Conservation (phyloP, 345 rosid species). For the Excoecaria agallocha region DNA sequence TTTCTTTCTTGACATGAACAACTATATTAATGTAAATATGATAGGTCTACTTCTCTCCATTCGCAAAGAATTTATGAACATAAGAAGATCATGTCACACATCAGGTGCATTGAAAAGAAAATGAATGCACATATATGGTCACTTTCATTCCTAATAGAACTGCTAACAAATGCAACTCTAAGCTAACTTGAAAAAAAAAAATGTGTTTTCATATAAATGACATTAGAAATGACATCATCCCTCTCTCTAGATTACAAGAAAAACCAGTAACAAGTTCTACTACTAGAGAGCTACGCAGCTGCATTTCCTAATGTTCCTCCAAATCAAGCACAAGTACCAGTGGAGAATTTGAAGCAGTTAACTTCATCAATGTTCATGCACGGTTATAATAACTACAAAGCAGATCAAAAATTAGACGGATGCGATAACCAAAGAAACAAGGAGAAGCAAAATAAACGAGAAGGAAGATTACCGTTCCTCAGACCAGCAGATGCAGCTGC, state of each 20-base stretch:
- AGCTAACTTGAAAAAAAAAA: not conserved
- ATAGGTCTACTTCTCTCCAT: not conserved
- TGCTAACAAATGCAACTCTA: not conserved
- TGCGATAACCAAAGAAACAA: not conserved
- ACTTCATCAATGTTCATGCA: not conserved
- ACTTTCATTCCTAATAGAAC: not conserved
- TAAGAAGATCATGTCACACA: not conserved
- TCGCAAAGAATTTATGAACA: not conserved
- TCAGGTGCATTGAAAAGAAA: not conserved
- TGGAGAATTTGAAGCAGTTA: not conserved
- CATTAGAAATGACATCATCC: not conserved
- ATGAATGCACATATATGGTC: not conserved
- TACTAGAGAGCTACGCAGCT: not conserved
- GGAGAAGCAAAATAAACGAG: not conserved
- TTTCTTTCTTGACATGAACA: no score
- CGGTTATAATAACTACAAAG: not conserved
- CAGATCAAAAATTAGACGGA: not conserved
- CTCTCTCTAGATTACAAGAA: not conserved
- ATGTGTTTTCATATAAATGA: not conserved
- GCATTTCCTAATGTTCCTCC: not conserved
- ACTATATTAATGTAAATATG: no score
- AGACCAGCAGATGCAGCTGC: conserved; percentile 65
- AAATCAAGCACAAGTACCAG: not conserved
- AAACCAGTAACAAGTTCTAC: not conserved
- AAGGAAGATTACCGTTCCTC: conserved; percentile 43